Evolutionary conservation across 495 filamentous ascomycete genomes (phyloP), one percentile per base, ranked within the genome.

Genomic region (Aspergillus avenaceus): DNA sequence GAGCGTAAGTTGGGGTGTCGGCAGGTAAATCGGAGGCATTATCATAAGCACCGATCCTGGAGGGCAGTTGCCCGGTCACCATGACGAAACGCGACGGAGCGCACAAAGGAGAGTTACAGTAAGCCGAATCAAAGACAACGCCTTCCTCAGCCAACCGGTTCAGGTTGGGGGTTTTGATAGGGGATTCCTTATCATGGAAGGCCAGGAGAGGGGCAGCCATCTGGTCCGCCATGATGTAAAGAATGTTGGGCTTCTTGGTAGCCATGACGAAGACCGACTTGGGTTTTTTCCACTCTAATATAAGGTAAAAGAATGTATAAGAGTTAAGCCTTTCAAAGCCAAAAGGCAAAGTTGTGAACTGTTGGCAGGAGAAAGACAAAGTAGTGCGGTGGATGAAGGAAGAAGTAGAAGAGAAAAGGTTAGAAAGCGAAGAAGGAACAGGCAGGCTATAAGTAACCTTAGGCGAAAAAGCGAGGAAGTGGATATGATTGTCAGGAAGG

Each of bases 141-240:
- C 87, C 85, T 48, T 79, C 79, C 13, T 79, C 77, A 4, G 89
- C 89, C 45, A 96, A 73, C n/a, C 77, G 72, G 67, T 96, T 88
- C 47, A 95, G 76, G 67, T 95, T 83, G 27, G 90, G 90, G 4
- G 90, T 96, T 66, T 86, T 84, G 68, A 96, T 91, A 55, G 80
- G 83, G 1, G 88, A 93, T 21, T 78, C 67, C 43, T 85, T 79
- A 66, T 93, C 87, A 73, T 95, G 84, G 60, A 92, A 86, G 69
- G 85, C 87, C 46, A 96, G 80, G 50, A 87, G 74, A 11, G 89
- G 90, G 22, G 90, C 89, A 18, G 90, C 84, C 67, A 96, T 83
- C 72, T 96, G 90, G 70, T 96, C 90, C 37, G 90, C 90, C 87
- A 96, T 92, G 67, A 96, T 88, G 69, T 87, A 88, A 42, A 90